These are phyloP conservation scores for Purshia tridentata DNA, from an alignment of 306 rosid species.

Conservation along the genomic window DNA sequence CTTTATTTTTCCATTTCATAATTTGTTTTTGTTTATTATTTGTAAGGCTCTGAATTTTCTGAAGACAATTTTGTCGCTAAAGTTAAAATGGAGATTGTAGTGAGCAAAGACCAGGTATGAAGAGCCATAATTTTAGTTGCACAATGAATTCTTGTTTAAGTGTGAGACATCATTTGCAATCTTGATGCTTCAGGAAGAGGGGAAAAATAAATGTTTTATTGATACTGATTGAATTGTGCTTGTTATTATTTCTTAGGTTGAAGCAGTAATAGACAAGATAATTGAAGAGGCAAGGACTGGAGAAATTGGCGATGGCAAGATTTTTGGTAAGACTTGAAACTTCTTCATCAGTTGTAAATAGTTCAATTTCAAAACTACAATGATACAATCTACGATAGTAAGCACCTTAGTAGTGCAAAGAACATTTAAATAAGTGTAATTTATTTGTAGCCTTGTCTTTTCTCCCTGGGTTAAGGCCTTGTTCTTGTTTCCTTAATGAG, in stretches of 20 bases:
- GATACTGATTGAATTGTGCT: not conserved
- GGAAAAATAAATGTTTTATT: not conserved
- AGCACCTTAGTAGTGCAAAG: not conserved
- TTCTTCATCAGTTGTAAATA: conserved; percentile 7
- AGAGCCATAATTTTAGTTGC: conserved; percentile 18
- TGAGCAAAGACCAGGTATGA: conserved; percentile 72
- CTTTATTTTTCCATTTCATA: not conserved
- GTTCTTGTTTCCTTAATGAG: not conserved
- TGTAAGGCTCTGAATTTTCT: conserved; percentile 79
- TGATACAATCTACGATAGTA: not conserved
- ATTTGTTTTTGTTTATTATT: conserved; percentile 6
- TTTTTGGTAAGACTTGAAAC: conserved; percentile 60
- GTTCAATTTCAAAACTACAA: not conserved
- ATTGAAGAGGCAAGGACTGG: conserved; percentile 81
- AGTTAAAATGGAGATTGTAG: conserved; percentile 95
- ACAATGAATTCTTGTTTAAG: not conserved
- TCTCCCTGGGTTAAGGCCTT: not conserved
- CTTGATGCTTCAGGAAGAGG: not conserved
- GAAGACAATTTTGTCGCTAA: conserved; percentile 81
- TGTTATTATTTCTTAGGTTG: conserved; percentile 47
- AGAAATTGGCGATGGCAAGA: conserved; percentile 96
- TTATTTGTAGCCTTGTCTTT: conserved; percentile 11
- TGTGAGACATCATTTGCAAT: not conserved
- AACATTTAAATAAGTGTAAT: not conserved
- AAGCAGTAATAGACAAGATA: conserved; percentile 66